A percentile compares a stretch with the other conserved stretches of the same genome.
Conservation (phyloP, 164 flowering plant species). For the Magnolia changhungtana region DNA sequence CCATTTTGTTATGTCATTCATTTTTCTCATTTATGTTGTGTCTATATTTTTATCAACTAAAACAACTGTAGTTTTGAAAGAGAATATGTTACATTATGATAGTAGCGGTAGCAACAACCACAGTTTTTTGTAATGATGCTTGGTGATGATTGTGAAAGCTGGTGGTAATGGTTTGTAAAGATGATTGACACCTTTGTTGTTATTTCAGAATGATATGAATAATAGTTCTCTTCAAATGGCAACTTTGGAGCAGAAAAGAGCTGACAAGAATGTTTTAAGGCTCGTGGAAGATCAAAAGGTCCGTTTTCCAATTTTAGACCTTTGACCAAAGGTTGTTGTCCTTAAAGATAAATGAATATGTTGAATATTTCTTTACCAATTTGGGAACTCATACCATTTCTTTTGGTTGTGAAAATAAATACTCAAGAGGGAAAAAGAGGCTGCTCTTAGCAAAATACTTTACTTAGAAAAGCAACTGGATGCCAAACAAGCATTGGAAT, state of each 20-base stretch:
- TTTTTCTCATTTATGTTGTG: not conserved
- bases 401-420: not conserved
- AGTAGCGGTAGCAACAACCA: not conserved
- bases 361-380: not conserved
- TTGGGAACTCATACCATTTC: not conserved
- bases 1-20: not conserved
- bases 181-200: conserved; percentile 2
- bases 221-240: conserved; percentile 42
- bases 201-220: conserved; percentile 40
- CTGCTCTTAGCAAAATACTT: conserved; percentile 41
- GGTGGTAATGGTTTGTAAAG: not conserved
- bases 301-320: not conserved
- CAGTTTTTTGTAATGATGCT: not conserved
- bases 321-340: not conserved
- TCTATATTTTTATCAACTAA: not conserved
- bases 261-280: conserved; percentile 51
- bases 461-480: conserved; percentile 60
- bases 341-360: not conserved
- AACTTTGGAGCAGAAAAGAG: conserved; percentile 54
- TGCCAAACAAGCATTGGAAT: conserved; percentile 66
- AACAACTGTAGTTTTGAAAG: not conserved
- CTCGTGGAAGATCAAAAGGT: conserved; percentile 77
- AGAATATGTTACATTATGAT: not conserved
- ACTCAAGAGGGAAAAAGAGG: conserved; percentile 54
- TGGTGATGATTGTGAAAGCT: not conserved